Evolutionary conservation across 2,329 filamentous ascomycete genomes (phyloP).

Genomic region (Fusarium avenaceum): DNA sequence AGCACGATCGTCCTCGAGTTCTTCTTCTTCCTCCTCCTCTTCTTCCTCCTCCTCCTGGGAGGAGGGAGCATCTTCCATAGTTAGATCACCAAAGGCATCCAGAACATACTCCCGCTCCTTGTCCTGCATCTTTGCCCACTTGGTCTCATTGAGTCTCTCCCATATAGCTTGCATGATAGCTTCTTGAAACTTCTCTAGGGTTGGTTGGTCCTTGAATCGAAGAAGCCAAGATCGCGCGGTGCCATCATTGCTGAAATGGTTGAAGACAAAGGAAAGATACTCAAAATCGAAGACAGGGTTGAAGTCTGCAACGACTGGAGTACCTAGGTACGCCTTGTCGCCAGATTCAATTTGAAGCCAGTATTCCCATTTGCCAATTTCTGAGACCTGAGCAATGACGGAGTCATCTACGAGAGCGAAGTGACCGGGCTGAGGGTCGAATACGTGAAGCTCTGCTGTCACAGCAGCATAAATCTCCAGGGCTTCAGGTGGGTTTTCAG

Average conservation of each 20-base stretch:
- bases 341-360: constrained; percentile 88
- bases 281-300: constrained; percentile 99
- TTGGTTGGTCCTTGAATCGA: constrained; percentile 86
- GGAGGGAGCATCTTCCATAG: constrained; percentile 81
- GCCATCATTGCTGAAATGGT: constrained; percentile 90
- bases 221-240: constrained; percentile 96
- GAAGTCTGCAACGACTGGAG: constrained; percentile 87
- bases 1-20: constrained; percentile 73
- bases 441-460: constrained; percentile 88
- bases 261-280: constrained; percentile 99
- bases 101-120: constrained; percentile 94
- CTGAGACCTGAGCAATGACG: constrained; percentile 83
- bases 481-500: constrained; percentile 70
- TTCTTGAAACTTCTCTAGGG: constrained; percentile 89
- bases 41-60: constrained; percentile 63
- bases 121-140: constrained; percentile 94
- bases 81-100: constrained; percentile 94
- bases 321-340: constrained; percentile 87
- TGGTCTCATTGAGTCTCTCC: constrained; percentile 94
- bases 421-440: constrained; percentile 87
- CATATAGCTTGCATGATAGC: constrained; percentile 95
- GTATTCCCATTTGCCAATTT: constrained; percentile 93
- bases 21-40: constrained; percentile 65
- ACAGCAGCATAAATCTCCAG: constrained; percentile 81
- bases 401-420: constrained; percentile 84